These are phyloP conservation scores for Paraphaeosphaeria minitans DNA, from an alignment of 2,329 filamentous ascomycete species.

Conservation along the genomic window DNA sequence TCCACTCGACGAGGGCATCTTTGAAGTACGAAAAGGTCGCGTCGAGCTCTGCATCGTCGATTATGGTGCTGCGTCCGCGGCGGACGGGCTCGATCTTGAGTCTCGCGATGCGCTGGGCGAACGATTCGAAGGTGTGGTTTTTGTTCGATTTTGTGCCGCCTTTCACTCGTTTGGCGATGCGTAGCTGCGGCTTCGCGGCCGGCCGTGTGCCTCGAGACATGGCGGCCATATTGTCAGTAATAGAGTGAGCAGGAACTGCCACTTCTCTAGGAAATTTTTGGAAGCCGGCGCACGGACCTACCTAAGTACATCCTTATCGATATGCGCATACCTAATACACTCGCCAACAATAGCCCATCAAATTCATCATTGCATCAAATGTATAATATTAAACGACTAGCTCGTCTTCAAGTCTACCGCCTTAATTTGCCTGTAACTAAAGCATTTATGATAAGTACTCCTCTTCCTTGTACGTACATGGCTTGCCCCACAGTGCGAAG, in stretches of 20 bases:
- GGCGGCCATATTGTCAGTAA: constrained; percentile 45
- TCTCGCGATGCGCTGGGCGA: constrained; percentile 86
- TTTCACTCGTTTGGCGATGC: constrained; percentile 68
- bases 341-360: too few relatives aligned
- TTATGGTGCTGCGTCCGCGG: constrained; percentile 81
- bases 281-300: too few relatives aligned
- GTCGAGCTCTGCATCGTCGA: constrained; percentile 77
- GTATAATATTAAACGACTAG: neutral
- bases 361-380: neutral
- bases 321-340: neutral
- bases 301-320: constrained; percentile 6
- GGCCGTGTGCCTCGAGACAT: constrained; percentile 45
- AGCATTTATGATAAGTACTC: neutral
- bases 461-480: neutral
- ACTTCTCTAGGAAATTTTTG: constrained; percentile 28
- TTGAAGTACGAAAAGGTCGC: constrained; percentile 86
- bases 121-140: constrained; percentile 89
- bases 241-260: neutral
- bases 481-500: neutral
- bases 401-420: neutral
- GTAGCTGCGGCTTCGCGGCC: constrained; percentile 32
- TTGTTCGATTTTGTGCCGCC: constrained; percentile 75
- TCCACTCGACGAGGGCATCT: constrained; percentile 83
- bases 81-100: constrained; percentile 93
- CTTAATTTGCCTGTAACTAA: neutral